Conservation (phyloP, 2,329 filamentous ascomycete species). For the Cadophora malorum region DNA sequence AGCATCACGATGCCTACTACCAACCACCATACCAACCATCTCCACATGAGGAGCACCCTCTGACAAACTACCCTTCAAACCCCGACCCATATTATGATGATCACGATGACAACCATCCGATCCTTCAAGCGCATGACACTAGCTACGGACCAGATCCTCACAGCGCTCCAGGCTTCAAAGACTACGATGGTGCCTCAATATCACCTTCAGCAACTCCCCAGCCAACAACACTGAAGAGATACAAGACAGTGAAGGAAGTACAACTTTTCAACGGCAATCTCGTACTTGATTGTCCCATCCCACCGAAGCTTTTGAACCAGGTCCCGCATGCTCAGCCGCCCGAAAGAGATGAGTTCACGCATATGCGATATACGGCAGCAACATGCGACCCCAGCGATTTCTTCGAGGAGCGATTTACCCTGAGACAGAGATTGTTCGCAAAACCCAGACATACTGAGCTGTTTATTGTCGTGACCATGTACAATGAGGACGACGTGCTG, state of each 20-base stretch:
- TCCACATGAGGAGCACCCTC: constrained; percentile 43
- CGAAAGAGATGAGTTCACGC: constrained; percentile 86
- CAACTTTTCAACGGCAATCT: constrained; percentile 95
- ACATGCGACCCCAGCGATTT: constrained; percentile 93
- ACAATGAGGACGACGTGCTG: constrained; percentile 96
- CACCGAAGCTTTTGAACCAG: constrained; percentile 78
- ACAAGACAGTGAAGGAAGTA: constrained; percentile 99
- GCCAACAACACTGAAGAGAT: constrained; percentile 72
- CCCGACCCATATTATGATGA: constrained; percentile 54
- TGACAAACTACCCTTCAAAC: constrained; percentile 35
- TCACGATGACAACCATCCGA: constrained; percentile 75
- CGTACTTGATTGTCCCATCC: constrained; percentile 94
- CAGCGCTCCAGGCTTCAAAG: constrained; percentile 50
- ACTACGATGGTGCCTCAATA: constrained; percentile 49
- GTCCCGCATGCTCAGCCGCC: constrained; percentile 54
- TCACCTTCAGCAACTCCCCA: constrained; percentile 58
- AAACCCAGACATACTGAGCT: constrained; percentile 93
- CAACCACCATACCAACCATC: constrained; percentile 79
- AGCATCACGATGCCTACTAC: constrained; percentile 87
- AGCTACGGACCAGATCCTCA: constrained; percentile 65
- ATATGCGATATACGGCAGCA: constrained; percentile 92
- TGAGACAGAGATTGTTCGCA: constrained; percentile 89
- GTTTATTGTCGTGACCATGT: constrained; percentile 98
- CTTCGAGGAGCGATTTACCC: constrained; percentile 85
- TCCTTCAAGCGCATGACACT: constrained; percentile 62